phyloP scores from a whole-genome alignment of 805 yeast species.

The Sugiyamaella boreocaroliniensis region DNA sequence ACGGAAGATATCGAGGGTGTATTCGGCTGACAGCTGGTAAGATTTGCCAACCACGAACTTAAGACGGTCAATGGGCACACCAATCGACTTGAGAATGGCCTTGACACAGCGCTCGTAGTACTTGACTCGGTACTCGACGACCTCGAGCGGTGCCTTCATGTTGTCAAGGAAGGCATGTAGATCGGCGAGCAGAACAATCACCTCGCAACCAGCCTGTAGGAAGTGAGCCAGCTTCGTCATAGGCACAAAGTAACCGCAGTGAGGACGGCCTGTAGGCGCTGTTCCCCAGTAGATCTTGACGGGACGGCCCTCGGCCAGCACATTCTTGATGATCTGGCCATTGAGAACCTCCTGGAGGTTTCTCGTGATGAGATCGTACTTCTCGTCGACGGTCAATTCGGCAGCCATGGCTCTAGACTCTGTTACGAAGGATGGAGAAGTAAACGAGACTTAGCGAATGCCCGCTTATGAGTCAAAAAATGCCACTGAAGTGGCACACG shows the following conservation, averaged over 20 bases:
- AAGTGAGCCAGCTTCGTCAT: conserved; percentile 96
- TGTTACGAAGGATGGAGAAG: neutral
- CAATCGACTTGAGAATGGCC: conserved; percentile 75
- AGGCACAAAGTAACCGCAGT: conserved; percentile 97
- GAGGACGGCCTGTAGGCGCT: conserved; percentile 98
- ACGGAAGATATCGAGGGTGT: conserved; percentile 84
- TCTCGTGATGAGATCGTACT: conserved; percentile 66
- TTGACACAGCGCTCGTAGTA: conserved; percentile 82
- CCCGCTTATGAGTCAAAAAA: too few relatives aligned
- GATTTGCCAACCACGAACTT: conserved; percentile 80
- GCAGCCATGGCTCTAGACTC: neutral
- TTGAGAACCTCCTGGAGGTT: conserved; percentile 89
- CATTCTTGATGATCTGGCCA: conserved; percentile 76
- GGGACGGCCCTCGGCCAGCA: conserved; percentile 76
- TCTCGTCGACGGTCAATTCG: conserved; percentile 19
- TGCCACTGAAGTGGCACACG: too few relatives aligned
- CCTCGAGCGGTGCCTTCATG: conserved; percentile 96
- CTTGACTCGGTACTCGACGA: conserved; percentile 79
- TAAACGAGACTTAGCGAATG: too few relatives aligned
- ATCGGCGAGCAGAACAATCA: conserved; percentile 86
- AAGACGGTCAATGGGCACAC: conserved; percentile 87
- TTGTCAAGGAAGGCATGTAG: conserved; percentile 95
- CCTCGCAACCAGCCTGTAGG: conserved; percentile 92
- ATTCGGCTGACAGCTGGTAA: conserved; percentile 73
- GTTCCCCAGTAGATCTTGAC: conserved; percentile 96